These are phyloP conservation scores for Fusarium incarnatum DNA, from an alignment of 2,329 filamentous ascomycete genomes.

Conservation along the genomic window DNA sequence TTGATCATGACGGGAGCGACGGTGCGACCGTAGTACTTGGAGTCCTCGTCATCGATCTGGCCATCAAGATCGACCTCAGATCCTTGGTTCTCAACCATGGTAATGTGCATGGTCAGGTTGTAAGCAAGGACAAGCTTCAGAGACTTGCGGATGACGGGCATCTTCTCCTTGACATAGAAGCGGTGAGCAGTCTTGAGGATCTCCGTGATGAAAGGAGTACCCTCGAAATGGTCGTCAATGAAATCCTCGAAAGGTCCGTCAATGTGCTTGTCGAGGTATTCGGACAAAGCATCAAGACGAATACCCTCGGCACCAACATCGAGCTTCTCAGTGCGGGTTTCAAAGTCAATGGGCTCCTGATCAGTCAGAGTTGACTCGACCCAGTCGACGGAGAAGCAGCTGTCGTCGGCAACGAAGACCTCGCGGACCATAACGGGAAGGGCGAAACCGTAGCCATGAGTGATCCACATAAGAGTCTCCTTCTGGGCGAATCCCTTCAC, in stretches of 20 bases:
- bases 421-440: constrained; percentile 94
- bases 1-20: constrained; percentile 99
- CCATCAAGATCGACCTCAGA: constrained; percentile 82
- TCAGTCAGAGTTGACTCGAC: constrained; percentile 78
- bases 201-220: constrained; percentile 93
- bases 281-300: constrained; percentile 81
- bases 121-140: constrained; percentile 95
- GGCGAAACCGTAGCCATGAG: constrained; percentile 94
- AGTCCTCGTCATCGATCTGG: constrained; percentile 86
- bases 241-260: constrained; percentile 93
- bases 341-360: constrained; percentile 82
- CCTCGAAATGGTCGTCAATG: constrained; percentile 95
- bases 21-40: constrained; percentile 89
- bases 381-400: constrained; percentile 95
- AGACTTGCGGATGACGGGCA: constrained; percentile 92
- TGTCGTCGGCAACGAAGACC: constrained; percentile 90
- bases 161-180: constrained; percentile 89
- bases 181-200: constrained; percentile 96
- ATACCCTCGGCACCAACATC: constrained; percentile 92
- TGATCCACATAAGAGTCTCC: constrained; percentile 86
- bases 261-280: constrained; percentile 96
- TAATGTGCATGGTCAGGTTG: constrained; percentile 94
- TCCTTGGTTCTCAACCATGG: constrained; percentile 89
- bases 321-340: constrained; percentile 87
- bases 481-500: constrained; percentile 84